These are phyloP conservation scores for Thalassiosira hispida DNA, from an alignment of 352 stramenopile species.

Conservation along the genomic window DNA sequence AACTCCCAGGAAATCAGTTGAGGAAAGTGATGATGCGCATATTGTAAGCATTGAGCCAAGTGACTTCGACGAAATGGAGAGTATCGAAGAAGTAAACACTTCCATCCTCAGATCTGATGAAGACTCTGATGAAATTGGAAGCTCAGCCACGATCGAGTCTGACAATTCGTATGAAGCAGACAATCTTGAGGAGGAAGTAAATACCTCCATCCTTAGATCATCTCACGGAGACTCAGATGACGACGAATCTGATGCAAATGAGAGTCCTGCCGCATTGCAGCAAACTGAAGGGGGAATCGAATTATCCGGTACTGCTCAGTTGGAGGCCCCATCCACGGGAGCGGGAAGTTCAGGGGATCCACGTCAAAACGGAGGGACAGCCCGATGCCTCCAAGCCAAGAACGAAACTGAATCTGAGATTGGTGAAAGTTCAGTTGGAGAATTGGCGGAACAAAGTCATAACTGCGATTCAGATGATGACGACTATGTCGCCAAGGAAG, in stretches of 20 bases:
- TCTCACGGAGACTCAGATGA: not conserved
- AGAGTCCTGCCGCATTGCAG: not conserved
- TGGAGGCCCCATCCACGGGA: not conserved
- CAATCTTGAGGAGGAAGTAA: not conserved
- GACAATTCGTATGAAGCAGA: not conserved
- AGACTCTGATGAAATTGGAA: not conserved
- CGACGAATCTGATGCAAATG: not conserved
- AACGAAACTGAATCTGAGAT: not conserved
- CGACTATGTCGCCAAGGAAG: constrained; percentile 3
- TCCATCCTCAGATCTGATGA: not conserved
- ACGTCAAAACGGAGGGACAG: too few relatives aligned
- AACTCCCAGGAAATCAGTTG: not conserved
- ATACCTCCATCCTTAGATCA: not conserved
- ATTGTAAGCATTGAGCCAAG: not conserved
- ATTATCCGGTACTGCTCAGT: too few relatives aligned
- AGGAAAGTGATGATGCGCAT: not conserved
- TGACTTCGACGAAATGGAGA: not conserved
- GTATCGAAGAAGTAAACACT: not conserved
- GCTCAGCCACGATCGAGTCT: not conserved
- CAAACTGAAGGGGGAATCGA: not conserved
- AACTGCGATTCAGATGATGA: not conserved
- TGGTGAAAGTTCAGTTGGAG: not conserved
- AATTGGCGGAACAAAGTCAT: not conserved
- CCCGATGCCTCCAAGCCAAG: too few relatives aligned
- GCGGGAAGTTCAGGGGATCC: too few relatives aligned